Evolutionary conservation across 768 basidiomycete species (phyloP).

Genomic region (Pilatotrama ljubarskyi): DNA sequence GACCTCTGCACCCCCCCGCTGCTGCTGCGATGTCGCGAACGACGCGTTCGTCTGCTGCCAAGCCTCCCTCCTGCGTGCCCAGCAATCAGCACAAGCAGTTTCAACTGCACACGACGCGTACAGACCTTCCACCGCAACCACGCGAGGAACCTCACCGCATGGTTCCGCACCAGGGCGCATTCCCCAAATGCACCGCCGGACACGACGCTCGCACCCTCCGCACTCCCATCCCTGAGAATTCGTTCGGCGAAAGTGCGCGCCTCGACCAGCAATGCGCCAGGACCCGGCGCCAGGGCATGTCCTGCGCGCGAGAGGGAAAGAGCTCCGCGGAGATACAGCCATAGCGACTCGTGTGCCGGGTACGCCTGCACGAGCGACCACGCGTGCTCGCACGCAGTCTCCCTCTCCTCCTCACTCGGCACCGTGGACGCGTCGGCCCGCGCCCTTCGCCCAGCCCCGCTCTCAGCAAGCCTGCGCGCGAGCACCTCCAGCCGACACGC

Average conservation of each 20-base stretch:
- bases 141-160: constrained; percentile 1
- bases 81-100: background rate
- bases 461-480: background rate
- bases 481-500: constrained; percentile 40
- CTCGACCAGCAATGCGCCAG: background rate
- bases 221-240: background rate
- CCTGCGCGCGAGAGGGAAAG: background rate
- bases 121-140: constrained; percentile 10
- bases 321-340: constrained; percentile 54
- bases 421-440: background rate
- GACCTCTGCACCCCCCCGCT: background rate
- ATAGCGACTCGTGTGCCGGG: constrained; percentile 61
- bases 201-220: background rate
- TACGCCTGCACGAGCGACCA: constrained; percentile 49
- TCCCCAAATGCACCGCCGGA: background rate
- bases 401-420: background rate
- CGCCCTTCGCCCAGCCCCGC: no score
- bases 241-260: background rate
- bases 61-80: background rate
- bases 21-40: background rate
- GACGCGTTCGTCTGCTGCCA: background rate
- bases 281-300: background rate
- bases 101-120: background rate
- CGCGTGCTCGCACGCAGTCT: constrained; percentile 38
- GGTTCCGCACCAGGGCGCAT: background rate